Conservation (phyloP, 306 rosid species). For the Casuarina glauca region DNA sequence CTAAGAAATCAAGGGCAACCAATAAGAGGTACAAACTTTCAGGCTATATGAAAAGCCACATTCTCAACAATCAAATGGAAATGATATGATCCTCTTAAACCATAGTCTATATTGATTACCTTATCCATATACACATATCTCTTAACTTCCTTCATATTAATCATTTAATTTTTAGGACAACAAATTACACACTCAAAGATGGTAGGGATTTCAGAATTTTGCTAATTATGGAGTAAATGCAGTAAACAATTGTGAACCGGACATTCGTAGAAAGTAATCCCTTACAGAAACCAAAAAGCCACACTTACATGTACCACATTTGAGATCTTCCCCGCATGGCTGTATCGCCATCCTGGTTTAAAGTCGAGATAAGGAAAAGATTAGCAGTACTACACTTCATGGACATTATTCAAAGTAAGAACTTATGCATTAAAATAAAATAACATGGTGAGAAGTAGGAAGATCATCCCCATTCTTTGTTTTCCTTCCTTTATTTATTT, state of each 20-base stretch:
- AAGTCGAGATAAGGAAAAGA: not conserved
- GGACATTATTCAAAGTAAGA: not conserved
- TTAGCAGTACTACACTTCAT: not conserved
- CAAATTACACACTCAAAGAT: not conserved
- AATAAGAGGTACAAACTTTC: not conserved
- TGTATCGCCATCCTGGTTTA: not conserved
- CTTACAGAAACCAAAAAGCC: not conserved
- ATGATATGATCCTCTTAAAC: not conserved
- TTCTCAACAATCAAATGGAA: not conserved
- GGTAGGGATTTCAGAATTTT: not conserved
- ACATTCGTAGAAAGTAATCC: no score
- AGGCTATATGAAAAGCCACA: not conserved
- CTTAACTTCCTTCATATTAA: not conserved
- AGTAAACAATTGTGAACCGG: not conserved
- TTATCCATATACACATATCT: not conserved
- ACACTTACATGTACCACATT: not conserved
- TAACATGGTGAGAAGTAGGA: no score
- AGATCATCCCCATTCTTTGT: no score
- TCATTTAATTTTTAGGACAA: not conserved
- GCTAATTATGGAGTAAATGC: not conserved
- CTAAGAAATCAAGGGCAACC: not conserved
- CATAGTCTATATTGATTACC: not conserved
- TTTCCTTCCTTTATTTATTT: no score
- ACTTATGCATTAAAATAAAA: not conserved
- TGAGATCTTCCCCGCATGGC: not conserved